Evolutionary conservation across 1,284 basidiomycete species (phyloP).

Genomic region (Apiotrichum domesticum): DNA sequence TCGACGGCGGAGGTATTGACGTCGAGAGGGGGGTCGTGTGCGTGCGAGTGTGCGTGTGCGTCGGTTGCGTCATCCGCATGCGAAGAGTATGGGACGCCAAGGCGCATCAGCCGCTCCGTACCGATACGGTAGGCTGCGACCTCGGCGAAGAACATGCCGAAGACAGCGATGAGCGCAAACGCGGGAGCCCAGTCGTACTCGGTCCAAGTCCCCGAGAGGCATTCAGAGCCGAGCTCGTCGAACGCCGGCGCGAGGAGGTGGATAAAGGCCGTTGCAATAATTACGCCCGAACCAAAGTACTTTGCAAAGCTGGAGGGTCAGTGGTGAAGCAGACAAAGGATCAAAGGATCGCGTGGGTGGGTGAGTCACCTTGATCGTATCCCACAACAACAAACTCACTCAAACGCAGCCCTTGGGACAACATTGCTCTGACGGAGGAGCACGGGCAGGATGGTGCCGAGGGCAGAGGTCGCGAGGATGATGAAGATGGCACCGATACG

Average conservation of each 20-base stretch:
- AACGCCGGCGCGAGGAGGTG: slow-evolving; percentile 74
- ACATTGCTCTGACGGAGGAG: slow-evolving; percentile 58
- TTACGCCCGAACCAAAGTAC: slow-evolving; percentile 92
- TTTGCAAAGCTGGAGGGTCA: slow-evolving; percentile 62
- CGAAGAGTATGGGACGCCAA: slow-evolving; percentile 37
- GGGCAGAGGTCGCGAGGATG: slow-evolving; percentile 53
- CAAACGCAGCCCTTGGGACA: slow-evolving; percentile 63
- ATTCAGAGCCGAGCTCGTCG: slow-evolving; percentile 63
- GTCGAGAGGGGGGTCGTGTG: slow-evolving; percentile 52
- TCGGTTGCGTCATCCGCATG: slow-evolving; percentile 54
- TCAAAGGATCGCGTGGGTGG: no score
- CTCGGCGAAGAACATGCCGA: slow-evolving; percentile 76
- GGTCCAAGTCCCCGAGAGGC: slow-evolving; percentile 65
- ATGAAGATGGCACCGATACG: slow-evolving; percentile 84
- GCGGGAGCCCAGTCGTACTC: slow-evolving; percentile 75
- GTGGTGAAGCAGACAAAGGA: no score
- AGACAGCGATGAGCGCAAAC: slow-evolving; percentile 71
- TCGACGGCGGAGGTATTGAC: slow-evolving; percentile 28
- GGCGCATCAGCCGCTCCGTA: slow-evolving; percentile 37
- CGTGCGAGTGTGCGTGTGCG: slow-evolving; percentile 61
- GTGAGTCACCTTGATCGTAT: no score
- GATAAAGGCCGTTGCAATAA: slow-evolving; percentile 88
- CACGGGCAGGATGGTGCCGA: slow-evolving; percentile 77
- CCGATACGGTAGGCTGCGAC: slow-evolving; percentile 66
- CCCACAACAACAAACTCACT: slow-evolving; percentile 52